These are phyloP conservation scores for Podospora didyma DNA, from an alignment of 495 filamentous ascomycete genomes.

Conservation along the genomic window DNA sequence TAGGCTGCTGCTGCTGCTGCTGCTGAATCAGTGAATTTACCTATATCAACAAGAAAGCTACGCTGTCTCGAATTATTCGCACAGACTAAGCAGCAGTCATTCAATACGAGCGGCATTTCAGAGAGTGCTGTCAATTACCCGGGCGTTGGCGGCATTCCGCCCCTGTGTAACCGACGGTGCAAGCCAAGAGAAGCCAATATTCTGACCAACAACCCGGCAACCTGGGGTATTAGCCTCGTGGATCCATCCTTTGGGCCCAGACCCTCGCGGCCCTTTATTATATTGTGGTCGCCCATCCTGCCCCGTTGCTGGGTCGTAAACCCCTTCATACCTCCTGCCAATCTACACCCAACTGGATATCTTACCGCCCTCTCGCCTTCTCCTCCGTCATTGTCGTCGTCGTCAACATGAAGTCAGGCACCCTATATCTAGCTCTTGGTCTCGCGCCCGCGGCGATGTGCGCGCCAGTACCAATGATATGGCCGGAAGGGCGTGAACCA, in stretches of 20 bases:
- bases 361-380: too few species aligned
- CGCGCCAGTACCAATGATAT: slow-evolving; percentile 8
- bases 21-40: too few species aligned
- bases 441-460: slow-evolving; percentile 14
- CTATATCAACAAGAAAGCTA: too few species aligned
- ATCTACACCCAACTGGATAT: too few species aligned
- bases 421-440: slow-evolving; percentile 14
- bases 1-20: too few species aligned
- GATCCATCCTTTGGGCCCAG: background rate
- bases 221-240: background rate
- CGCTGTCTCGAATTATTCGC: too few species aligned
- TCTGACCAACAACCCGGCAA: background rate
- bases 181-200: background rate
- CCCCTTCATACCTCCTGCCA: background rate
- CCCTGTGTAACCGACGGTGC: background rate
- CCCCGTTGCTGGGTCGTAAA: background rate
- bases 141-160: background rate
- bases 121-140: background rate
- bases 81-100: too few species aligned
- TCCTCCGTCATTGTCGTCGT: background rate
- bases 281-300: background rate
- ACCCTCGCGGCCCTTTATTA: background rate
- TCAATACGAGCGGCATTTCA: background rate
- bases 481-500: slow-evolving; percentile 3
- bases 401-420: slow-evolving; percentile 17